Evolutionary conservation across 441 rosid species (phyloP).

Genomic region (Bruguiera hainesii): DNA sequence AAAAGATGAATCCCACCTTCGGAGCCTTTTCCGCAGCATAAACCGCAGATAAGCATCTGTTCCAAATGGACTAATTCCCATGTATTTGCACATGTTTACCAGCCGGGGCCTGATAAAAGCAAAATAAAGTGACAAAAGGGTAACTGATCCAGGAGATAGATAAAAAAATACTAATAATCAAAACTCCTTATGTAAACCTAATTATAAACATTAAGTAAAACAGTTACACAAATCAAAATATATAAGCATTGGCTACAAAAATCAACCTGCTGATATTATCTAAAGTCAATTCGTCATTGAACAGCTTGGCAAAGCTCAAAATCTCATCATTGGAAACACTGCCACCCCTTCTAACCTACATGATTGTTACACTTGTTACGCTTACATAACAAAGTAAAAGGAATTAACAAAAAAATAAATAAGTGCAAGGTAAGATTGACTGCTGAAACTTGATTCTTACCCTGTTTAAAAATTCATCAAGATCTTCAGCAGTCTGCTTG

Average conservation of each 20-base stretch:
- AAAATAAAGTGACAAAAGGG: conserved; percentile 15
- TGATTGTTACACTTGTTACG: conserved; percentile 4
- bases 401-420: conserved; percentile 1
- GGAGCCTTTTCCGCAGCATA: conserved; percentile 79
- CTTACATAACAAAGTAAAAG: conserved; percentile 6
- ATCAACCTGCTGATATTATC: conserved; percentile 75
- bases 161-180: no score
- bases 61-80: conserved; percentile 83
- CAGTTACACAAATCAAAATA: conserved; percentile 3
- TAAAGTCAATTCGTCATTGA: conserved; percentile 78
- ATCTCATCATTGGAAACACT: conserved; percentile 68
- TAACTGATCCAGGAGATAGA: conserved; percentile 9
- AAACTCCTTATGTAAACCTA: neutral
- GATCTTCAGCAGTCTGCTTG: conserved; percentile 38
- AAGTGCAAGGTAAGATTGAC: neutral
- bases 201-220: neutral
- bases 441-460: conserved; percentile 23
- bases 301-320: conserved; percentile 77
- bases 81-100: conserved; percentile 82
- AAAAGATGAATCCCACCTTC: conserved; percentile 38
- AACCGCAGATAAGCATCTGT: conserved; percentile 86
- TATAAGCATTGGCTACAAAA: conserved; percentile 14
- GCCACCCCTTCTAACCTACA: conserved; percentile 72
- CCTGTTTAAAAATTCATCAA: conserved; percentile 72
- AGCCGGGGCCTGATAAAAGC: conserved; percentile 58